A percentile compares a stretch with the other conserved stretches of the same genome.
phyloP scores from a whole-genome alignment of 192 early-diverging fungal genomes.

The Chytriomyces confervae region DNA sequence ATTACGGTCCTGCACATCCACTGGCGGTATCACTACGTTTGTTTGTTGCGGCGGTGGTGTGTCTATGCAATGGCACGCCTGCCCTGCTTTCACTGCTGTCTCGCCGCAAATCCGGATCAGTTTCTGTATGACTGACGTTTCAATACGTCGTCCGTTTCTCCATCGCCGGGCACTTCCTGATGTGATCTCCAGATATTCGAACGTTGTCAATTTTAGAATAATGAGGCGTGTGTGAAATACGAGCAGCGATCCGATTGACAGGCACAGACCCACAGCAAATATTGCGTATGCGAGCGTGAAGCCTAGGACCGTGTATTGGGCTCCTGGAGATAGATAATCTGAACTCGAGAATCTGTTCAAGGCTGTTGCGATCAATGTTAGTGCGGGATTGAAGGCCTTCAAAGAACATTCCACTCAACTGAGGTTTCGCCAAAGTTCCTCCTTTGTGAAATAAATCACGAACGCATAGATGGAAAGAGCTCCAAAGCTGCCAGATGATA shows the following conservation, averaged over 20 bases:
- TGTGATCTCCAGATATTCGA: slow-evolving; percentile 21
- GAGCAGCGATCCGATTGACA: neutral
- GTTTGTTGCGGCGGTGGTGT: too few relatives aligned
- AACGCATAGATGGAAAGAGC: slow-evolving; percentile 39
- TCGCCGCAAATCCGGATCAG: slow-evolving; percentile 8
- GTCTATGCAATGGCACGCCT: neutral
- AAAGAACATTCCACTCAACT: too few relatives aligned
- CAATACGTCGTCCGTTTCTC: slow-evolving; percentile 5
- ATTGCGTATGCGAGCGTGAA: neutral
- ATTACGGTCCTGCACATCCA: too few relatives aligned
- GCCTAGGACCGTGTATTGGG: neutral
- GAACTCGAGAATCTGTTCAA: too few relatives aligned
- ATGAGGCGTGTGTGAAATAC: slow-evolving; percentile 24
- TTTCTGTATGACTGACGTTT: slow-evolving; percentile 22
- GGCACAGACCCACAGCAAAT: neutral
- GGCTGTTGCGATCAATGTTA: too few relatives aligned
- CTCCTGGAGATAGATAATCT: too few relatives aligned
- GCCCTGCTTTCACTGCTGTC: neutral
- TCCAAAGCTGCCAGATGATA: slow-evolving; percentile 25
- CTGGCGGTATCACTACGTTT: too few relatives aligned
- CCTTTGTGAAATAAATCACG: slow-evolving; percentile 37
- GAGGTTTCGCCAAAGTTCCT: too few relatives aligned
- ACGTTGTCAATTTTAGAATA: slow-evolving; percentile 28
- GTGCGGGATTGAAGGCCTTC: too few relatives aligned
- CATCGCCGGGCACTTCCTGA: slow-evolving; percentile 1